phyloP scores from a whole-genome alignment of 176 grass and related monocot species.

The Aegilops bicornis region DNA sequence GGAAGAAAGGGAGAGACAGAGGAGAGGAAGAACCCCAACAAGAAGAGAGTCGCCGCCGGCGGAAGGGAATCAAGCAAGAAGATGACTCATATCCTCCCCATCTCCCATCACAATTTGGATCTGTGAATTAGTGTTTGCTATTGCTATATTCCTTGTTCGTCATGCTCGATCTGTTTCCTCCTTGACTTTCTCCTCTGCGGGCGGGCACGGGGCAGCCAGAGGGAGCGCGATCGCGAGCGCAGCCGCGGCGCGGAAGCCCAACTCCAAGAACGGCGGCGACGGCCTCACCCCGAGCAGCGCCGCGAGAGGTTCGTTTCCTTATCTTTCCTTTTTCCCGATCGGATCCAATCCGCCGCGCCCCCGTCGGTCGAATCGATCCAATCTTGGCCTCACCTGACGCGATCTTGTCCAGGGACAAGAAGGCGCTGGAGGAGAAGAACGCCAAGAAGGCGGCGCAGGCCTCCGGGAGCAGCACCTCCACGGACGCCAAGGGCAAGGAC shows the following conservation, averaged over 20 bases:
- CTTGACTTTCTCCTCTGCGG: slow-evolving; percentile 21
- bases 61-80: neutral
- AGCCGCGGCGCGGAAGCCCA: slow-evolving; percentile 32
- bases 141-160: neutral
- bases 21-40: neutral
- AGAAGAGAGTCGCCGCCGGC: neutral
- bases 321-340: neutral
- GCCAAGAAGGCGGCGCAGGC: slow-evolving; percentile 90
- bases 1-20: too few relatives aligned
- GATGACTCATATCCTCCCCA: slow-evolving; percentile 76
- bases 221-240: slow-evolving; percentile 78
- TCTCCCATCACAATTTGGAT: neutral
- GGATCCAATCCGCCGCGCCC: neutral
- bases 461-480: slow-evolving; percentile 22
- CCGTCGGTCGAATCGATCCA: neutral
- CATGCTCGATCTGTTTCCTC: slow-evolving; percentile 1
- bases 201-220: slow-evolving; percentile 74
- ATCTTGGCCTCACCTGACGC: neutral
- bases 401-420: neutral
- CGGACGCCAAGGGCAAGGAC: slow-evolving; percentile 48
- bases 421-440: slow-evolving; percentile 84
- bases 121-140: neutral
- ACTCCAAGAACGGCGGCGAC: slow-evolving; percentile 35
- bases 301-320: slow-evolving; percentile 31
- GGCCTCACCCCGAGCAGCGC: slow-evolving; percentile 88